phyloP scores from a whole-genome alignment of 192 early-diverging fungal species.

The Paraglomus brasilianum region DNA sequence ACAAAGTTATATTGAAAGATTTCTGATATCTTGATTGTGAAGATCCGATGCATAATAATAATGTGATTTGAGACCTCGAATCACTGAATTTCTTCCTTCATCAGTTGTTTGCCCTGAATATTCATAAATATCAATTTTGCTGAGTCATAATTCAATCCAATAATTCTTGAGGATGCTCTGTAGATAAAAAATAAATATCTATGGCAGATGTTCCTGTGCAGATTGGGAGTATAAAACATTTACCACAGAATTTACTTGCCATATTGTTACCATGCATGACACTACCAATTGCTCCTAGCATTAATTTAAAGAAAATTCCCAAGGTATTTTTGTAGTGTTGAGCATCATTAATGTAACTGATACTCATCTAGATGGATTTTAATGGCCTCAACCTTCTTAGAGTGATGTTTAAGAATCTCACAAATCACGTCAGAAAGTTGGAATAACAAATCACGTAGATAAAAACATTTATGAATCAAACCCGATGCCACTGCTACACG shows the following conservation, averaged over 20 bases:
- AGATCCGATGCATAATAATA: slow-evolving; percentile 15
- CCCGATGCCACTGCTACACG: slow-evolving; percentile 20
- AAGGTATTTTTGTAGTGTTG: slow-evolving; percentile 1
- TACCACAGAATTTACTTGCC: not conserved
- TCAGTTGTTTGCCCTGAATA: slow-evolving; percentile 25
- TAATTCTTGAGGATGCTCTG: not conserved
- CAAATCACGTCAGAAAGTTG: slow-evolving; percentile 21
- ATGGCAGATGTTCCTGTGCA: slow-evolving; percentile 23
- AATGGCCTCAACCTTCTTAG: slow-evolving; percentile 22
- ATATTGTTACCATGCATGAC: slow-evolving; percentile 14
- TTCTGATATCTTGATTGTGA: slow-evolving; percentile 24
- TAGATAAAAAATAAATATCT: slow-evolving; percentile 20
- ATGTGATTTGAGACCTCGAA: slow-evolving; percentile 21
- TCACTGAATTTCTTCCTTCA: slow-evolving; percentile 9
- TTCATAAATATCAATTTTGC: slow-evolving; percentile 30
- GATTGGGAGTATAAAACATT: slow-evolving; percentile 25
- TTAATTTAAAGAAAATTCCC: slow-evolving; percentile 11
- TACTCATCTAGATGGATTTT: slow-evolving; percentile 22
- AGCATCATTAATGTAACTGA: slow-evolving; percentile 23
- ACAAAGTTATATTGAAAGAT: slow-evolving; percentile 27
- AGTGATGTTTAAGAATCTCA: slow-evolving; percentile 14
- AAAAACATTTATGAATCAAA: slow-evolving; percentile 2
- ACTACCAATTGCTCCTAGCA: slow-evolving; percentile 16
- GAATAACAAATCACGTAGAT: slow-evolving; percentile 2
- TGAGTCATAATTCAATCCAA: slow-evolving; percentile 24